Base-by-base conservation (phyloP, 2,329 filamentous ascomycete genomes). In the Fusarium duplospermum region DNA sequence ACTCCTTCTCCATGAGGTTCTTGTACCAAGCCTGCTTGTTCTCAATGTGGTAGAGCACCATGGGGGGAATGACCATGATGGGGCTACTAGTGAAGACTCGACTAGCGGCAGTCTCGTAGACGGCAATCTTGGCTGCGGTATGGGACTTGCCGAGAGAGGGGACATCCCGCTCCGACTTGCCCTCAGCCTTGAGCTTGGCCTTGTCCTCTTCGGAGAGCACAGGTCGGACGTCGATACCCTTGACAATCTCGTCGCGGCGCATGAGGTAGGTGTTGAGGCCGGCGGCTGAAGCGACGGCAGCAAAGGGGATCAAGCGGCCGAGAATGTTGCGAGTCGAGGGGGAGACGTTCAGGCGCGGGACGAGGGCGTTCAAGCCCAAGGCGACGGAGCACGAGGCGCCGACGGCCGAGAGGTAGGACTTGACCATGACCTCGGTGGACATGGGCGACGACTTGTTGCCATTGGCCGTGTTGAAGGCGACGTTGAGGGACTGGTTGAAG, bases 391-490 rank as follows among this genome's bases (percentile, higher is more conserved):
- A 99, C 16, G 94, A 98, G 35, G 96, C 96, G 65, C 93, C 92
- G 22, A 99, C 96, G 63, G 96, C 96, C 70, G 98, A 89, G 81
- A 93, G 90, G 87, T 98, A 99, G 61, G 95, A 98, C 84, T 98
- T 92, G 71, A 92, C 89, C 72, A 99, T 92, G 76, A 94, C 93
- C 24, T 90, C 90, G 68, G 91, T 93, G 22, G 93, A 93, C 72
- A 98, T 89, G 1, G 96, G 94, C 4, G 94, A 95, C 42, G 95
- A 98, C 84, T 99, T 99, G 89, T 99, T 99, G 73, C 96, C 94
- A 83, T 99, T 99, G 81, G 96, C 94, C 82, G 91, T 95, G 89
- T 99, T 99, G 88, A 99, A 96, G 76, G 94, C 96, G 31, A 99
- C 96, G 82, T 99, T 99, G 78, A 99, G 92, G 14, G 95, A 98